Evolutionary conservation across 371 early-diverging fungal species (phyloP), one percentile per base, ranked within the genome.

Genomic region (Nosema muscidifuracis): DNA sequence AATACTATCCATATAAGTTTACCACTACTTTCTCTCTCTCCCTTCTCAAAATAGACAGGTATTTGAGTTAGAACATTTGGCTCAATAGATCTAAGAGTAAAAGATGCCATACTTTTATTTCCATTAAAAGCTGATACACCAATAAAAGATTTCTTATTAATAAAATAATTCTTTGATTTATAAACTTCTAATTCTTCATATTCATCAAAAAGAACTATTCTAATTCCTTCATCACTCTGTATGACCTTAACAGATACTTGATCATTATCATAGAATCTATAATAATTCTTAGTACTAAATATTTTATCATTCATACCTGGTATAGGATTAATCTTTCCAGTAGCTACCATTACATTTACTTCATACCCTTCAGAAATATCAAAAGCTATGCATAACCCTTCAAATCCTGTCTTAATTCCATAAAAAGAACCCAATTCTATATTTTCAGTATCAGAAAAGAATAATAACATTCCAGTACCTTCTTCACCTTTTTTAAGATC

Each of bases 121-220:
- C 56, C 33, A 56, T 56, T 56, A 56, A 7, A 28, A 4, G 56
- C 56, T 3, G 30, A 56, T 31, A 56, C 31, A 2, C 56, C 56
- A 2, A 56, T 24, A 31, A 30, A 56, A 2, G 56, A 26, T 30
- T 6, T 31, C 24, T 31, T 56, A 30, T 28, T 31, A 13, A 56
- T 56, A 12, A 56, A 10, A 56, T 26, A 30, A 3, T 31, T 56
- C 2, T 31, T 20, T 7, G 56, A 30, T 7, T 24, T 10, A 9
- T 30, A 31, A 2, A 56, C 56, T 30, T 13, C 33, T 9, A 56
- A 2, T 16, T 56, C 20, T 3, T 56, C 33, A 18, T 56, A 31
- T 26, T 12, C 20, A 30, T 56, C 56, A 30, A 6, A 4, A 6
- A 30, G 13, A 2, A 13, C 26, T 56, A 56, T 24, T 56, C 24